phyloP scores from a whole-genome alignment of 2,329 filamentous ascomycete genomes.

The Fusarium sp. region DNA sequence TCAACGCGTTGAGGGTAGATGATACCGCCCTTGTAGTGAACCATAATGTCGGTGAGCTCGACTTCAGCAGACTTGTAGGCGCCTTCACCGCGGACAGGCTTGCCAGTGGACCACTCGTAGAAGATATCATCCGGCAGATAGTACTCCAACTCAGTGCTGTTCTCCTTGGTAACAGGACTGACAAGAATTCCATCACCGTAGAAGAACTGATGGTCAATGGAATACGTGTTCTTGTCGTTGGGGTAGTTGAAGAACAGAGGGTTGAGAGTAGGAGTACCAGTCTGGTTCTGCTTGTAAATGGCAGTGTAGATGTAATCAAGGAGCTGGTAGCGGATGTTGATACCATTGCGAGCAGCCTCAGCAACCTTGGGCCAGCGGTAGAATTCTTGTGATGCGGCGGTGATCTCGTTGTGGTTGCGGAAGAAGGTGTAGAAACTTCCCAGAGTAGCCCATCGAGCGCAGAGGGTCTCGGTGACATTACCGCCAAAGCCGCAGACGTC shows the following conservation, averaged over 20 bases:
- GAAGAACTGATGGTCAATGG: slow-evolving; percentile 61
- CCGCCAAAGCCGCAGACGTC: slow-evolving; percentile 83
- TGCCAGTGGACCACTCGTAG: slow-evolving; percentile 62
- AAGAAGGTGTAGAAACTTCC: slow-evolving; percentile 77
- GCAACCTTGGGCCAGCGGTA: slow-evolving; percentile 74
- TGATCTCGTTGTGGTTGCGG: slow-evolving; percentile 70
- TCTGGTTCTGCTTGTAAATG: slow-evolving; percentile 67
- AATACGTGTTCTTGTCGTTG: slow-evolving; percentile 55
- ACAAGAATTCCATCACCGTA: slow-evolving; percentile 59
- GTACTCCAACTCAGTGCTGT: slow-evolving; percentile 53
- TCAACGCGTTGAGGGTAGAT: slow-evolving; percentile 69
- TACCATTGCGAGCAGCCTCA: slow-evolving; percentile 71
- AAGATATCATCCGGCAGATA: slow-evolving; percentile 63
- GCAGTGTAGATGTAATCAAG: slow-evolving; percentile 82
- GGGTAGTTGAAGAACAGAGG: slow-evolving; percentile 79
- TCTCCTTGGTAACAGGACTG: slow-evolving; percentile 59
- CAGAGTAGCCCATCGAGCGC: slow-evolving; percentile 69
- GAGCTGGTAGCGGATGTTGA: slow-evolving; percentile 74
- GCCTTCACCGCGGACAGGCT: slow-evolving; percentile 52
- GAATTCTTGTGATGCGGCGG: slow-evolving; percentile 66
- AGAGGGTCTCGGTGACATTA: slow-evolving; percentile 55
- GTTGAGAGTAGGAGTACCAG: slow-evolving; percentile 73
- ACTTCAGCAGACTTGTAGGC: slow-evolving; percentile 48
- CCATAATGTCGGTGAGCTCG: slow-evolving; percentile 64
- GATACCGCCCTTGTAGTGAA: slow-evolving; percentile 71